A percentile compares a stretch with the other conserved stretches of the same genome.
phyloP scores from a whole-genome alignment of 2,329 filamentous ascomycete genomes.

The Chaetomium sp. region DNA sequence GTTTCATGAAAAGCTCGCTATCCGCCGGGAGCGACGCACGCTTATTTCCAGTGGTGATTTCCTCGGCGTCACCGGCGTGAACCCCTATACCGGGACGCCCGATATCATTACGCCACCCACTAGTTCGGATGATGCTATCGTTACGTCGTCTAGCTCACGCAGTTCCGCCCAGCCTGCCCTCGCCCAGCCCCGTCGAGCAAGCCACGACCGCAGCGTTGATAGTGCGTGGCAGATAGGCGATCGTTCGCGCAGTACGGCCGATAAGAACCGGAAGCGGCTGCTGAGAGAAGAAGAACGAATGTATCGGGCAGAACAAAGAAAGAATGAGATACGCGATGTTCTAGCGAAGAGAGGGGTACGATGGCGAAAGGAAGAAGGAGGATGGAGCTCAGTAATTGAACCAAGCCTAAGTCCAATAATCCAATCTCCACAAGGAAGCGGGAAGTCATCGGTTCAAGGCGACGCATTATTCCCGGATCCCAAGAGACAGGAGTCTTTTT shows the following conservation, averaged over 20 bases:
- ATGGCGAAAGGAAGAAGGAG: slow-evolving; percentile 40
- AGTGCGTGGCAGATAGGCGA: too few species aligned
- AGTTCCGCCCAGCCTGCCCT: neutral
- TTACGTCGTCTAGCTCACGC: neutral
- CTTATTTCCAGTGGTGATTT: slow-evolving; percentile 52
- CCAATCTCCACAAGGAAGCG: slow-evolving; percentile 32
- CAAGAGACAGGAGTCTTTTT: slow-evolving; percentile 30
- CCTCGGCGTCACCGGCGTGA: slow-evolving; percentile 52
- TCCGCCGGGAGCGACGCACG: slow-evolving; percentile 36
- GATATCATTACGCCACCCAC: slow-evolving; percentile 45
- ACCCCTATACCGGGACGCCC: slow-evolving; percentile 49
- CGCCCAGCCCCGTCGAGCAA: neutral
- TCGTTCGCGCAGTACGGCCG: neutral
- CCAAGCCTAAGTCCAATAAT: slow-evolving; percentile 44
- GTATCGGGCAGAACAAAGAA: slow-evolving; percentile 36
- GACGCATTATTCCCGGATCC: neutral
- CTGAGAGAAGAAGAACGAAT: slow-evolving; percentile 34
- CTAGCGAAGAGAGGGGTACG: slow-evolving; percentile 30
- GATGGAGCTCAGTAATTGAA: slow-evolving; percentile 48
- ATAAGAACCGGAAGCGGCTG: slow-evolving; percentile 15
- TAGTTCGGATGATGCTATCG: slow-evolving; percentile 35
- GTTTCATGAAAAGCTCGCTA: slow-evolving; percentile 31
- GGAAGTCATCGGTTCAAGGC: slow-evolving; percentile 11
- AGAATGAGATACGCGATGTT: slow-evolving; percentile 30
- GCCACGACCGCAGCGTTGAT: too few species aligned